Evolutionary conservation across 2,329 filamentous ascomycete genomes (phyloP).

Genomic region (Fusarium continuum): DNA sequence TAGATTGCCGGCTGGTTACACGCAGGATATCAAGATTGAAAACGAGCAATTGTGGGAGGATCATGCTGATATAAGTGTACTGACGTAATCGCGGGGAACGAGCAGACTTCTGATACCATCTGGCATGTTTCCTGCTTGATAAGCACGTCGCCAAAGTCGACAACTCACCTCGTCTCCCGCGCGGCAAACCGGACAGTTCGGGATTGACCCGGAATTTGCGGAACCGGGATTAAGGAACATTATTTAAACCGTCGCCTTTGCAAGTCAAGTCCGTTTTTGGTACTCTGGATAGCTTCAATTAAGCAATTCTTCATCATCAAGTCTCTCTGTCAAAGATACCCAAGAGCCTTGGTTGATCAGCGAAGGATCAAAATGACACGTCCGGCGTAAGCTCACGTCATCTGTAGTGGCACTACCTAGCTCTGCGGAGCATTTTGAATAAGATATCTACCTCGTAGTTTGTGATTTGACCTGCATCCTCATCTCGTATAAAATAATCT

Average conservation of each 20-base stretch:
- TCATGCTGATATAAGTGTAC: not conserved
- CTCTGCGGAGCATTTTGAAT: not conserved
- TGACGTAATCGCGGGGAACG: accelerated
- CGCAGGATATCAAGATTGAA: accelerated
- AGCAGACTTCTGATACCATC: too few species aligned
- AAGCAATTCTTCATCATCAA: not conserved
- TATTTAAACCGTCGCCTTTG: too few species aligned
- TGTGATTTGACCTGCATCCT: too few species aligned
- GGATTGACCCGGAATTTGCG: not conserved
- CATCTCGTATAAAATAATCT: too few species aligned
- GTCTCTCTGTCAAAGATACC: too few species aligned
- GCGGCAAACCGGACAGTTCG: not conserved
- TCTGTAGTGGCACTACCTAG: not conserved
- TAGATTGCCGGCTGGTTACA: too few species aligned
- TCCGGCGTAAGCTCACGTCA: not conserved
- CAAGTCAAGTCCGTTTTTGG: not conserved
- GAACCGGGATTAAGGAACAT: too few species aligned
- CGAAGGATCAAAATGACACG: not conserved
- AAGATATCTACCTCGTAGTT: too few species aligned
- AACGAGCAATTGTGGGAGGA: not conserved
- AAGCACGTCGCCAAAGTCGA: constrained; percentile 1
- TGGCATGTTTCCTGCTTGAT: too few species aligned
- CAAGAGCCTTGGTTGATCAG: too few species aligned
- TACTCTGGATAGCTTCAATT: not conserved
- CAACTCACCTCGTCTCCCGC: not conserved